phyloP scores from a whole-genome alignment of 2,329 filamentous ascomycete genomes.

The Aspergillus intermedius region DNA sequence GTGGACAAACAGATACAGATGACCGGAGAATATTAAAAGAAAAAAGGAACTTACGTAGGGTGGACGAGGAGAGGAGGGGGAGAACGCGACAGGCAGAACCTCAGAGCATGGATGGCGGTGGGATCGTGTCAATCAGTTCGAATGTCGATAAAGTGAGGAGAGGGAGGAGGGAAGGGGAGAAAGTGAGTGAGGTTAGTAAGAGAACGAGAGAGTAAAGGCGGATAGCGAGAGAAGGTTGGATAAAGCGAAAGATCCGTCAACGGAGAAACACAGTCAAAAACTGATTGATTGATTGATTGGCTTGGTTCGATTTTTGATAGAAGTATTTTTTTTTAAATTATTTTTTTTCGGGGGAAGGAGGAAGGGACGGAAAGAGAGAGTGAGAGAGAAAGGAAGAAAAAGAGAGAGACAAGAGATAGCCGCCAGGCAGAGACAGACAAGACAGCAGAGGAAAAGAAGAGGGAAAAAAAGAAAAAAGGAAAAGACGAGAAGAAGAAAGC shows the following conservation, averaged over 20 bases:
- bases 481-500: background rate
- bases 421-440: constrained; percentile 1
- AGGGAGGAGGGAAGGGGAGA: constrained; percentile 2
- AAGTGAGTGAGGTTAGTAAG: constrained; percentile 7
- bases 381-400: background rate
- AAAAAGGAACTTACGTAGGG: constrained; percentile 9
- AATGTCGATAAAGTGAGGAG: constrained; percentile 2
- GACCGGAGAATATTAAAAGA: background rate
- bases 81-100: constrained; percentile 10
- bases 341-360: no score
- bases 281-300: no score
- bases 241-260: background rate
- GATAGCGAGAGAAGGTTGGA: background rate
- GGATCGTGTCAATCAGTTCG: constrained; percentile 12
- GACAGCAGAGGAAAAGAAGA: background rate
- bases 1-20: background rate
- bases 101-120: constrained; percentile 17
- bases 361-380: background rate
- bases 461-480: constrained; percentile 1
- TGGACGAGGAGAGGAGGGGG: constrained; percentile 9
- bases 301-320: no score
- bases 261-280: background rate
- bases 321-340: no score
- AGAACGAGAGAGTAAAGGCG: background rate
- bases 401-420: constrained; percentile 1